Conservation (phyloP, 2,329 filamentous ascomycete genomes). For the Nigrospora oryzae region DNA sequence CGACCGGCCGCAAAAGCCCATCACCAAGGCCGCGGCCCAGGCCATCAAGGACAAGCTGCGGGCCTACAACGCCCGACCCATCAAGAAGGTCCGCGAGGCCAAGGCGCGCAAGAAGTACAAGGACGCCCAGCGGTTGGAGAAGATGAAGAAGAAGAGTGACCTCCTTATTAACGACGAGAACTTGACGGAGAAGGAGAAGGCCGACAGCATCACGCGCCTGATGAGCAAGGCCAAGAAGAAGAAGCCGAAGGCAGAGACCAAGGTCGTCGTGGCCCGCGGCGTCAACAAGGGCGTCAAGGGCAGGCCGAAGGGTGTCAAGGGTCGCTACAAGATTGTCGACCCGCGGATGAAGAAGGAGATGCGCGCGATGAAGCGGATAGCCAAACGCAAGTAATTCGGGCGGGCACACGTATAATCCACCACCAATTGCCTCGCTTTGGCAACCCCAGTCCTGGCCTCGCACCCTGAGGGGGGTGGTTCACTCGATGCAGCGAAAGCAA, state of each 20-base stretch:
- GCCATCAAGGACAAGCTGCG: constrained; percentile 94
- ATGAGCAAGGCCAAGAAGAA: constrained; percentile 69
- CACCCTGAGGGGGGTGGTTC: no score
- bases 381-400: constrained; percentile 7
- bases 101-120: constrained; percentile 97
- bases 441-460: no score
- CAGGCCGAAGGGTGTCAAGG: constrained; percentile 85
- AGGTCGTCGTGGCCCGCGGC: constrained; percentile 81
- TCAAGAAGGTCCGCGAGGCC: constrained; percentile 98
- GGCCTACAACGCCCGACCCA: constrained; percentile 87
- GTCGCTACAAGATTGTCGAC: constrained; percentile 87
- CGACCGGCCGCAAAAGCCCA: constrained; percentile 79
- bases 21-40: constrained; percentile 77
- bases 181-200: constrained; percentile 94
- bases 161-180: constrained; percentile 81
- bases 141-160: constrained; percentile 95
- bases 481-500: no score
- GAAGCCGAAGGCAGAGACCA: constrained; percentile 76
- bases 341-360: constrained; percentile 16
- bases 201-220: constrained; percentile 70
- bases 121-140: constrained; percentile 83
- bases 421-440: no score
- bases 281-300: constrained; percentile 79
- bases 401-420: no score
- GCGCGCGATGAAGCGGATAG: constrained; percentile 13